A percentile compares a stretch with the other conserved stretches of the same genome.
Evolutionary conservation across 805 yeast species (phyloP).

Genomic region (Candida ovalis): DNA sequence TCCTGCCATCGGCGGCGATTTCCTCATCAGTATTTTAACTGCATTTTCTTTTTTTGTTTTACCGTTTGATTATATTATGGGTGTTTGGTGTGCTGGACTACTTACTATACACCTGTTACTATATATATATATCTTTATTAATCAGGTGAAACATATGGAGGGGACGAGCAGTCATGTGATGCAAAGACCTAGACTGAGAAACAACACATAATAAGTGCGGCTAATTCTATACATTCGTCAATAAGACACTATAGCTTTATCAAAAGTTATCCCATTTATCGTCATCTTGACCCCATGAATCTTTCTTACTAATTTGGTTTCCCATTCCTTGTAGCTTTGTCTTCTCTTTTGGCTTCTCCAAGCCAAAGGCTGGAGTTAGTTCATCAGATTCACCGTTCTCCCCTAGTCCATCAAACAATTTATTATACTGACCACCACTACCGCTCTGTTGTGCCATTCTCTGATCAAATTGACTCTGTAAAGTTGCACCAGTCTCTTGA

Average conservation of each 20-base stretch:
- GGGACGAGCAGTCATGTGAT: no score
- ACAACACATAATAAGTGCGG: not conserved
- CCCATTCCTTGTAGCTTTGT: constrained; percentile 54
- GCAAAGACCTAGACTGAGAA: no score
- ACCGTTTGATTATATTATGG: no score
- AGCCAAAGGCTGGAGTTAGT: constrained; percentile 66
- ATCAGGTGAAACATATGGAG: no score
- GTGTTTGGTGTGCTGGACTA: no score
- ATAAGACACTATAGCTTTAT: no score
- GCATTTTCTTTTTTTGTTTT: not conserved
- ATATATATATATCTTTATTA: no score
- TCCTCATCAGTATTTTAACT: not conserved
- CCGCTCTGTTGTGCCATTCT: constrained; percentile 1
- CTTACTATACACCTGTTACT: no score
- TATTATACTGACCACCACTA: constrained; percentile 39
- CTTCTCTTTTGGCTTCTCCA: constrained; percentile 50
- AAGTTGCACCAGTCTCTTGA: constrained; percentile 79
- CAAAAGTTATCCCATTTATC: constrained; percentile 71
- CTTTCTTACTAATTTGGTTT: constrained; percentile 31
- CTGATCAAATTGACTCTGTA: constrained; percentile 52
- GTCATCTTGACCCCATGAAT: constrained; percentile 39
- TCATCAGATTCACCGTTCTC: constrained; percentile 33
- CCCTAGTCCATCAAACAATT: constrained; percentile 55
- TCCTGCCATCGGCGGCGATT: not conserved
- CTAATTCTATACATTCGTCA: not conserved